Conservation (phyloP, 2,329 filamentous ascomycete genomes). For the Bretziella fagacearum region DNA sequence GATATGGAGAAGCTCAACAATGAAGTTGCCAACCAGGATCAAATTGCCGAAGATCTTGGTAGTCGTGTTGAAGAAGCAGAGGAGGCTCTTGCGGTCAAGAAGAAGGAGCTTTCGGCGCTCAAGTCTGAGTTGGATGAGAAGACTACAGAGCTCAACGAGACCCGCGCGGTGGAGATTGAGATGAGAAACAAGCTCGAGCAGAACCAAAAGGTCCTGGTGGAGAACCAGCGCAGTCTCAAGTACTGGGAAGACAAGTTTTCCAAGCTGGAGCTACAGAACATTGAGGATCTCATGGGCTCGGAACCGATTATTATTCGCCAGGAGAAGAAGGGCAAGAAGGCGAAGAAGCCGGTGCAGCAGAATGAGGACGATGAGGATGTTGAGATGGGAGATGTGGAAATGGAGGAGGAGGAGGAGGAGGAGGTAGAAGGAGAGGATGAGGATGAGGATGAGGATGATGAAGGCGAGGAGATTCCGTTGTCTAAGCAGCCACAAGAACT, state of each 20-base stretch:
- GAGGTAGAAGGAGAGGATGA: constrained; percentile 7
- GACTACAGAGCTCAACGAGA: constrained; percentile 71
- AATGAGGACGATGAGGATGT: constrained; percentile 18
- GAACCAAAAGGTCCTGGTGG: constrained; percentile 70
- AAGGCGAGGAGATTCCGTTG: constrained; percentile 18
- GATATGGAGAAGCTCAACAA: constrained; percentile 66
- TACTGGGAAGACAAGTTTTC: constrained; percentile 84
- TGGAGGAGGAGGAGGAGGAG: constrained; percentile 19
- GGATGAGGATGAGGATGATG: constrained; percentile 18
- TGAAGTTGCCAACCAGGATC: constrained; percentile 62
- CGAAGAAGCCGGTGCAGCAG: constrained; percentile 7
- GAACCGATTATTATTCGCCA: constrained; percentile 16
- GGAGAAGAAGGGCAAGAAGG: constrained; percentile 4
- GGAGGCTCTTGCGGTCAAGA: constrained; percentile 59
- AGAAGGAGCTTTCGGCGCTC: constrained; percentile 58
- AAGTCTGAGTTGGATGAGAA: constrained; percentile 81
- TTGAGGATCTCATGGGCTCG: constrained; percentile 45
- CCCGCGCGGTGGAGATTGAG: constrained; percentile 79
- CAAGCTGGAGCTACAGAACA: constrained; percentile 69
- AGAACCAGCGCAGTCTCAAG: constrained; percentile 67
- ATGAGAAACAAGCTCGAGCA: constrained; percentile 98
- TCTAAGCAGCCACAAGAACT: constrained; percentile 37
- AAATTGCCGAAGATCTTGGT: constrained; percentile 55
- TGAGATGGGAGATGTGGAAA: constrained; percentile 17
- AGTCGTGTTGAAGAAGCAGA: constrained; percentile 67